Percentiles rank a stretch among this genome's conserved stretches.
phyloP scores from a whole-genome alignment of 345 rosid species.

The Rhodamnia argentea region DNA sequence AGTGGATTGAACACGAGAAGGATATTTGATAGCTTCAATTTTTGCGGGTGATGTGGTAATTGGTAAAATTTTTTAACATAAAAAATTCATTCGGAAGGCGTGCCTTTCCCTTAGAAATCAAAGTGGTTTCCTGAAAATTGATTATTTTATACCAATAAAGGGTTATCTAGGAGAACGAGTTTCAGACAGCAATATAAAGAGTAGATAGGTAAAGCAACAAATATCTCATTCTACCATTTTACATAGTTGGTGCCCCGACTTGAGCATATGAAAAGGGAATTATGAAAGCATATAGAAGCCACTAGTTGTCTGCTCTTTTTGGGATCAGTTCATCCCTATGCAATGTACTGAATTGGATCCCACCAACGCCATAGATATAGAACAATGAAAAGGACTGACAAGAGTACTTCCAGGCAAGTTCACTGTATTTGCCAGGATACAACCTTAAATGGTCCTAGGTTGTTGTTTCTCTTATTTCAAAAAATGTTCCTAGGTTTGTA shows the following conservation, averaged over 20 bases:
- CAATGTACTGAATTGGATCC: not conserved
- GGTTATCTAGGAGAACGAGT: too few species aligned
- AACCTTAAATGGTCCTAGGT: not conserved
- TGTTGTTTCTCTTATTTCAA: too few species aligned
- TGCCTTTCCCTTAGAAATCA: too few species aligned
- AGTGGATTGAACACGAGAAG: too few species aligned
- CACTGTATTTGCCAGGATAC: not conserved
- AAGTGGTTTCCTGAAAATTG: too few species aligned
- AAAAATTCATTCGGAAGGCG: too few species aligned
- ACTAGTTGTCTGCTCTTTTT: not conserved
- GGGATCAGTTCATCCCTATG: not conserved
- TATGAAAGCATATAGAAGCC: not conserved
- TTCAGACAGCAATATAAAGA: too few species aligned
- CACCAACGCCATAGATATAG: not conserved
- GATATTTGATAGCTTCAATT: too few species aligned
- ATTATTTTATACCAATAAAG: too few species aligned
- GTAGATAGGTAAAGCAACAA: not conserved
- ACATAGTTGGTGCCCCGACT: not conserved
- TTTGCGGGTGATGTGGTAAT: too few species aligned
- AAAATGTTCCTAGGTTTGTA: not conserved
- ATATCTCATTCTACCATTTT: not conserved
- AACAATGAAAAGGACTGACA: not conserved
- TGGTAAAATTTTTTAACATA: too few species aligned
- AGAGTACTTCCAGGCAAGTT: not conserved
- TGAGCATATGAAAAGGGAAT: not conserved